phyloP scores from a whole-genome alignment of 1,139 yeast species.

The Hemisphaericaspora subhashii region DNA sequence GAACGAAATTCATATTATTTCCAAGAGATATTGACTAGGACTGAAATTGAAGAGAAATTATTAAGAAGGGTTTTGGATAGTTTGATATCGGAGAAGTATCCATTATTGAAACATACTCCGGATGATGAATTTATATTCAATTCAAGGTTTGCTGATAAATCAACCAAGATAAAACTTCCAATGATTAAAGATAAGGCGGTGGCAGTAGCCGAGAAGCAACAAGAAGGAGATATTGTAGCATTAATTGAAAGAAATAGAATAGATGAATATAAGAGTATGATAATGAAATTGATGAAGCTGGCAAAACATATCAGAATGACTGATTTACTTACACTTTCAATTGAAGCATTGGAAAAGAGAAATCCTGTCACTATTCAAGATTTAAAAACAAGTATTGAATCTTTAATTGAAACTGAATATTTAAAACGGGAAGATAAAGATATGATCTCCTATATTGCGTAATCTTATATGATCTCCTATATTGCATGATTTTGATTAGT shows the following conservation, averaged over 20 bases:
- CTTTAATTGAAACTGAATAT: conserved; percentile 34
- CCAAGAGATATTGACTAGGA: conserved; percentile 20
- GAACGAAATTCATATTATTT: conserved; percentile 19
- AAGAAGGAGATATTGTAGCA: conserved; percentile 1
- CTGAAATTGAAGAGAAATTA: conserved; percentile 29
- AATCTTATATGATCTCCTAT: conserved; percentile 19
- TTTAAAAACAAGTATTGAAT: conserved; percentile 34
- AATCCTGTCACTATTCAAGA: conserved; percentile 32
- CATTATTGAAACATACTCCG: conserved; percentile 16
- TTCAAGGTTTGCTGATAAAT: conserved; percentile 27
- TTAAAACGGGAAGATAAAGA: conserved; percentile 27
- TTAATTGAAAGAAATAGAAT: conserved; percentile 21
- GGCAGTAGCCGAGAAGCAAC: conserved; percentile 11
- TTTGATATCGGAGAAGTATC: conserved; percentile 29
- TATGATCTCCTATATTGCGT: conserved; percentile 34
- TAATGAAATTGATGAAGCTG: conserved; percentile 37
- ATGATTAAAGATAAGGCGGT: conserved; percentile 25
- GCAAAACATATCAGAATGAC: conserved; percentile 20
- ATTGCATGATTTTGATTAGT: too few species aligned
- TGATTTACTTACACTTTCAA: conserved; percentile 27
- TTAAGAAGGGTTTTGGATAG: conserved; percentile 30
- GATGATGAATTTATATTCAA: conserved; percentile 23
- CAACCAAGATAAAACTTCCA: conserved; percentile 32
- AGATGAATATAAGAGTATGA: conserved; percentile 29
- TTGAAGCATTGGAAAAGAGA: conserved; percentile 21